Base-by-base conservation (phyloP, 164 flowering plant species). In the Stephania japonica region DNA sequence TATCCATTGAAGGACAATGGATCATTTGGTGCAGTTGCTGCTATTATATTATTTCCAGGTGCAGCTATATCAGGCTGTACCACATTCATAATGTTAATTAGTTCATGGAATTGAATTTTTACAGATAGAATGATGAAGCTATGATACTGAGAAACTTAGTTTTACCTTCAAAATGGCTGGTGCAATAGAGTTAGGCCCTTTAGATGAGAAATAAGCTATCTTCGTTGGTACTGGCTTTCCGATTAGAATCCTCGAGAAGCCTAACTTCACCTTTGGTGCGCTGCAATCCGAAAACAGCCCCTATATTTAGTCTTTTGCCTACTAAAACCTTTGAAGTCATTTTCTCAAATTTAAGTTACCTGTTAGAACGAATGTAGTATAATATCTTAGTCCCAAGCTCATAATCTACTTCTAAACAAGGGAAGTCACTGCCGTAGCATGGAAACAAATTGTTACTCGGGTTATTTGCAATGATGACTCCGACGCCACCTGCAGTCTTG, bases 11-110 rank as follows among this genome's bases (percentile, higher is more conserved):
- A 72, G 1, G 4, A 5, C 0, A 10, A 8, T 3, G 43, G 42
- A 65, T 5, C 25, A 14, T 7, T 7, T 3, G 83, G 85, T 49
- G 81, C 67, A 59, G 10, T 21, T 19, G 88, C 86, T 10, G 86
- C 84, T 41, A 85, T 23, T 23, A 86, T 82, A 43, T 73, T 79
- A 62, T 79, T 84, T 0, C 86, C 87, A 18, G 88, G 90, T 11
- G 85, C 88, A 4, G 80, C 72, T 44, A 86, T 75, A 78, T 86
- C 87, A 0, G 87, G 88, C 88, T 87, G 80, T 41, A 13, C 26
- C 32, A 38, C 21, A 26, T 26, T 32, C 4, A 32, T 32, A 32
- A n/a, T n/a, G n/a, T n/a, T n/a, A n/a, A n/a, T n/a, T n/a, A n/a
- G n/a, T n/a, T n/a, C n/a, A n/a, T n/a, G n/a, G n/a, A n/a, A n/a